Evolutionary conservation across 345 rosid genomes (phyloP).

Genomic region (Euphorbia pulcherrima): DNA sequence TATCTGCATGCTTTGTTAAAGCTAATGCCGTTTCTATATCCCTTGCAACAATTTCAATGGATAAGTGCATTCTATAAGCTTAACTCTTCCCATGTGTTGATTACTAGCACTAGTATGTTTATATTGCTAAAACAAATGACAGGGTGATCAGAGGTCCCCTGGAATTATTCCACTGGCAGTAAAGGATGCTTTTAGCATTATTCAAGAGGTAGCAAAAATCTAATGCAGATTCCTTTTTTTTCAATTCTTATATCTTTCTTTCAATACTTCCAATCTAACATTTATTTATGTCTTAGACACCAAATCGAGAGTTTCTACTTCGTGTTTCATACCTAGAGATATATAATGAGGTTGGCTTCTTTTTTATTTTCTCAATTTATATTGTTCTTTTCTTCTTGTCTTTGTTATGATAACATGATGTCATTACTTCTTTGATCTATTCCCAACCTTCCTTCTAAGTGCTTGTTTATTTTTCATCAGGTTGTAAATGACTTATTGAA

Average conservation of each 20-base stretch:
- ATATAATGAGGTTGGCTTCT: conserved; percentile 79
- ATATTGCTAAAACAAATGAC: conserved; percentile 30
- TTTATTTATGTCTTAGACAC: conserved; percentile 53
- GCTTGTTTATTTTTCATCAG: conserved; percentile 41
- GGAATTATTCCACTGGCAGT: conserved; percentile 95
- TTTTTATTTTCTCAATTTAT: conserved; percentile 2
- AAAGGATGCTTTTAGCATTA: conserved; percentile 93
- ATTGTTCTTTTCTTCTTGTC: conserved; percentile 10
- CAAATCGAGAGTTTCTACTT: conserved; percentile 87
- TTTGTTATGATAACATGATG: conserved; percentile 5
- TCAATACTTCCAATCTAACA: conserved; percentile 18
- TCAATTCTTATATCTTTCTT: conserved; percentile 13
- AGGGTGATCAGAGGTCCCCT: conserved; percentile 99
- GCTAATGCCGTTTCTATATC: background rate
- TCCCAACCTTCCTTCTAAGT: conserved; percentile 17
- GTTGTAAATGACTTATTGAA: conserved; percentile 93
- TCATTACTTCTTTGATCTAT: conserved; percentile 15
- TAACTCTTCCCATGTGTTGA: conserved; percentile 7
- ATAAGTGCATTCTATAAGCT: background rate
- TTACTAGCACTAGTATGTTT: conserved; percentile 12
- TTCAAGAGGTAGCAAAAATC: conserved; percentile 73
- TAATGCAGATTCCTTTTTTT: conserved; percentile 13
- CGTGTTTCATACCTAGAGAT: conserved; percentile 97
- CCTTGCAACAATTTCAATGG: background rate
- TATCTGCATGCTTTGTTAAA: background rate